These are phyloP conservation scores for Nemania abortiva DNA, from an alignment of 2,329 filamentous ascomycete species.

Conservation along the genomic window DNA sequence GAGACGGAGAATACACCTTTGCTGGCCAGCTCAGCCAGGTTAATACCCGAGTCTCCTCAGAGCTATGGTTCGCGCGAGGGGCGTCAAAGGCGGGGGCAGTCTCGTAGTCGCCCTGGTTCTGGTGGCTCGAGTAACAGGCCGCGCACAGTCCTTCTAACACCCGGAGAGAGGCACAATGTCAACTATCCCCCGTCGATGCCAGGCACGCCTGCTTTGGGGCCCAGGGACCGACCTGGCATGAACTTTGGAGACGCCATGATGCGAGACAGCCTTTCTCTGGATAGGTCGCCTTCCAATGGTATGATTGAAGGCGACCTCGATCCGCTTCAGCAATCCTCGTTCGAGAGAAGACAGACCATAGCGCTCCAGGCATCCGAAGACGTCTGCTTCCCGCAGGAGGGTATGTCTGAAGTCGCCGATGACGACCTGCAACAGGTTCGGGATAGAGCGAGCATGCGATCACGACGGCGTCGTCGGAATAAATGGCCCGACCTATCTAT, in stretches of 20 bases:
- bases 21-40: conserved; percentile 59
- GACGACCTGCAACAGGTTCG: conserved; percentile 73
- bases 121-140: conserved; percentile 62
- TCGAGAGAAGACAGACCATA: conserved; percentile 68
- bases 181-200: conserved; percentile 78
- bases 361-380: conserved; percentile 80
- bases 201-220: conserved; percentile 67
- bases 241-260: conserved; percentile 78
- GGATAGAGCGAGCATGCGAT: conserved; percentile 53
- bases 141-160: conserved; percentile 47
- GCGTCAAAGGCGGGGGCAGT: conserved; percentile 49
- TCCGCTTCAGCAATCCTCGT: conserved; percentile 48
- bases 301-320: conserved; percentile 44
- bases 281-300: conserved; percentile 40
- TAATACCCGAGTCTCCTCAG: conserved; percentile 49
- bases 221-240: conserved; percentile 64
- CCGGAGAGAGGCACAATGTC: conserved; percentile 67
- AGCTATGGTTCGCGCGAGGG: conserved; percentile 60
- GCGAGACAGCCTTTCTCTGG: conserved; percentile 69
- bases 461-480: conserved; percentile 70
- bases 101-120: conserved; percentile 60
- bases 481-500: conserved; percentile 89
- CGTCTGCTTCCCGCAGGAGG: conserved; percentile 89
- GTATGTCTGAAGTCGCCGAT: conserved; percentile 82
- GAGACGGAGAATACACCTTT: conserved; percentile 69